Conservation (phyloP, 1,284 basidiomycete genomes). For the Heliocybe sulcata region DNA sequence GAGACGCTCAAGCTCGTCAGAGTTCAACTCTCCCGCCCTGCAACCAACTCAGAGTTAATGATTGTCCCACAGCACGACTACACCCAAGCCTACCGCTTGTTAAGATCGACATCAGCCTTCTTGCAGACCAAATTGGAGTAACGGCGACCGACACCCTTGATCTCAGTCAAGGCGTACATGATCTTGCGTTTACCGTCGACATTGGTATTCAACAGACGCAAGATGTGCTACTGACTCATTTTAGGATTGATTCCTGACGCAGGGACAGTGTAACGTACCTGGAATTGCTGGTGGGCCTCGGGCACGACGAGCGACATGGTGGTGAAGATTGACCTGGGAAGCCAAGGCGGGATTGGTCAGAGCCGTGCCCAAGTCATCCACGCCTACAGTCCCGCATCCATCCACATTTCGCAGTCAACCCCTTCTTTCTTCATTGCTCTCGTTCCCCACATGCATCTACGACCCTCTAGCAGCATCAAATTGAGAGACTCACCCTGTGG, state of each 20-base stretch:
- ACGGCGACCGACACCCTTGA: constrained; percentile 99
- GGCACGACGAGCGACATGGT: constrained; percentile 91
- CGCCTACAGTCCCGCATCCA: neutral
- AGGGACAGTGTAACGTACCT: constrained; percentile 46
- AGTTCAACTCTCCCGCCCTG: constrained; percentile 92
- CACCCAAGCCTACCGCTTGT: constrained; percentile 76
- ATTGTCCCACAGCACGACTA: neutral
- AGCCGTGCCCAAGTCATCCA: constrained; percentile 3
- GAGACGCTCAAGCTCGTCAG: constrained; percentile 96
- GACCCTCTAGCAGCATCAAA: neutral
- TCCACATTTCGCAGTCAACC: neutral
- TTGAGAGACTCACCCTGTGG: neutral
- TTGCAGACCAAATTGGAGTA: constrained; percentile 99
- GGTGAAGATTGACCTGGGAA: constrained; percentile 6
- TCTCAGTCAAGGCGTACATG: constrained; percentile 97
- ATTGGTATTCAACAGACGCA: constrained; percentile 99
- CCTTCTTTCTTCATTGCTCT: neutral
- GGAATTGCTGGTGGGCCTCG: constrained; percentile 90
- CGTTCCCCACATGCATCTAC: neutral
- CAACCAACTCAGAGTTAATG: neutral
- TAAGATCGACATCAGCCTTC: constrained; percentile 99
- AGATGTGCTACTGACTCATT: constrained; percentile 66
- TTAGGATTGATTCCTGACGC: neutral
- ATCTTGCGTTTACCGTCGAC: constrained; percentile 99
- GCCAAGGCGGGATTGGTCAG: constrained; percentile 8